phyloP scores from a whole-genome alignment of 2,329 filamentous ascomycete genomes.

The Penicillium sp. region DNA sequence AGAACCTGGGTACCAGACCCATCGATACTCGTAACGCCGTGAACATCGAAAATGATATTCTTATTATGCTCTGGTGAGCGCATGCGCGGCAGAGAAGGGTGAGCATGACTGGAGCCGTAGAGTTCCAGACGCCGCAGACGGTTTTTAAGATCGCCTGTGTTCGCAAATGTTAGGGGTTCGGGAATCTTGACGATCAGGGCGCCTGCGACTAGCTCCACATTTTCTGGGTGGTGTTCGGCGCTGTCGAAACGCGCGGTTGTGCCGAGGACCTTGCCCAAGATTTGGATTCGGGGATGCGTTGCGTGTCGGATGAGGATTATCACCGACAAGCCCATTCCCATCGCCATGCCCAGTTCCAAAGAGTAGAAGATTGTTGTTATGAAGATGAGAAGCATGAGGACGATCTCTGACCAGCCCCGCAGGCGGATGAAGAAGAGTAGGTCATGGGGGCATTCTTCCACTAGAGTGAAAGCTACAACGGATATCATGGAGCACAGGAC shows the following conservation, averaged over 20 bases:
- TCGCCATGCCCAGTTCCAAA: constrained; percentile 85
- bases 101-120: constrained; percentile 80
- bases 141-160: constrained; percentile 87
- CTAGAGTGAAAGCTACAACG: constrained; percentile 88
- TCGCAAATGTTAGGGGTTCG: constrained; percentile 93
- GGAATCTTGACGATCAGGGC: constrained; percentile 97
- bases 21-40: constrained; percentile 93
- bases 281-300: constrained; percentile 91
- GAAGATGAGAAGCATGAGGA: constrained; percentile 87
- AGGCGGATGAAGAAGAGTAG: constrained; percentile 85
- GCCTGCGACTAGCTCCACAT: constrained; percentile 84
- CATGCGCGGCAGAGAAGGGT: constrained; percentile 81
- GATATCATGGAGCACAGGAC: constrained; percentile 92
- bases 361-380: constrained; percentile 92
- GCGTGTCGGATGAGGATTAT: constrained; percentile 86
- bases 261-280: constrained; percentile 82
- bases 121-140: constrained; percentile 79
- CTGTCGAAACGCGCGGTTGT: constrained; percentile 78
- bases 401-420: constrained; percentile 78
- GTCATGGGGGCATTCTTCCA: constrained; percentile 93
- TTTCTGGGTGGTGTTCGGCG: constrained; percentile 68
- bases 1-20: constrained; percentile 91
- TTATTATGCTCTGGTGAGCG: constrained; percentile 76
- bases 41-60: constrained; percentile 95
- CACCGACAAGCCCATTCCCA: constrained; percentile 87